Evolutionary conservation across 2,329 filamentous ascomycete genomes (phyloP).

Genomic region (Trichoderma oligosporum): DNA sequence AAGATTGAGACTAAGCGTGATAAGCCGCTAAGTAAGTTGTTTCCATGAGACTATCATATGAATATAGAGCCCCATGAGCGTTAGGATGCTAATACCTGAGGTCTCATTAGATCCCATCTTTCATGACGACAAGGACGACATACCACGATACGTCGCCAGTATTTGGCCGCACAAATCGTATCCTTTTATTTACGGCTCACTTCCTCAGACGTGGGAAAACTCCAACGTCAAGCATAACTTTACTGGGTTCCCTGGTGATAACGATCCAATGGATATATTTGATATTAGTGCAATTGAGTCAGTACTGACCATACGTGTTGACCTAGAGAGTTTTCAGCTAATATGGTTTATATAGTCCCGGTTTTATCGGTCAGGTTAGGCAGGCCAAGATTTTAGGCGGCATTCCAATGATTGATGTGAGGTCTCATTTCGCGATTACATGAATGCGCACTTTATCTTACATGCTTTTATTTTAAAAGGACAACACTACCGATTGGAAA

Average conservation of each 20-base stretch:
- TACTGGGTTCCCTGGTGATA: slow-evolving; percentile 38
- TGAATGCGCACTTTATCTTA: not conserved
- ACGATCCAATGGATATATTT: slow-evolving; percentile 42
- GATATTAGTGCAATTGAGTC: slow-evolving; percentile 36
- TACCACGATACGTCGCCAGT: slow-evolving; percentile 39
- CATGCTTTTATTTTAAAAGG: not conserved
- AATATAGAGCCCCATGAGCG: not conserved
- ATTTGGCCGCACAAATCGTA: slow-evolving; percentile 44
- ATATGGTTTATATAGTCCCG: slow-evolving; percentile 21
- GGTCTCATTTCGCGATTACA: not conserved
- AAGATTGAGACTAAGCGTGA: slow-evolving; percentile 40
- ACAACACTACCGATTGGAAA: slow-evolving; percentile 39
- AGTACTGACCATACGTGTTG: not conserved
- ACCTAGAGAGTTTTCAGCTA: not conserved
- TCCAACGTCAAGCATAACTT: slow-evolving; percentile 39
- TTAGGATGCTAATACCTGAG: not conserved
- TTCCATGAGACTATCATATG: not conserved
- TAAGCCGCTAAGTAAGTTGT: slow-evolving; percentile 37
- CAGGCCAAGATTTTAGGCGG: slow-evolving; percentile 42
- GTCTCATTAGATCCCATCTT: slow-evolving; percentile 37
- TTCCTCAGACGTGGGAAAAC: slow-evolving; percentile 44
- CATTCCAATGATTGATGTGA: slow-evolving; percentile 38
- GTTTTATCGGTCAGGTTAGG: slow-evolving; percentile 39
- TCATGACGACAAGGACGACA: slow-evolving; percentile 38
- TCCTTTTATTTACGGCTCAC: slow-evolving; percentile 42